Conservation (phyloP, 345 rosid genomes). For the Garcia nutans region DNA sequence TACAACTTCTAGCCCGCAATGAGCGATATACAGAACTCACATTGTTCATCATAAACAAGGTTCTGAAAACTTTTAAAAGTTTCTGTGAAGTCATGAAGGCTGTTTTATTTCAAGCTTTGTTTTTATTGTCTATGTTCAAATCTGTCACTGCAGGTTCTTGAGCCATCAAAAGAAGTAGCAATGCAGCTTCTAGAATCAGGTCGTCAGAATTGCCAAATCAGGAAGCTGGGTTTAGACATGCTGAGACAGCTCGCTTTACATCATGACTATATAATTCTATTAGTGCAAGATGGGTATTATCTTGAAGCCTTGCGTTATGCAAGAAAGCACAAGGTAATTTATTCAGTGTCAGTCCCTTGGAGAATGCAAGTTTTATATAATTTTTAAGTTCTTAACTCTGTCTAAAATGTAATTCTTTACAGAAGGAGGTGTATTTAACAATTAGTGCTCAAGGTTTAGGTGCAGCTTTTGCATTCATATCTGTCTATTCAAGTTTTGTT, state of each 20-base stretch:
- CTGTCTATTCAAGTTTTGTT: background rate
- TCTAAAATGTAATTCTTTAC: background rate
- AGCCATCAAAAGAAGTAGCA: conserved; percentile 96
- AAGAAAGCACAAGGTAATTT: conserved; percentile 79
- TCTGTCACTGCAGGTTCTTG: conserved; percentile 66
- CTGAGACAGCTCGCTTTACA: conserved; percentile 85
- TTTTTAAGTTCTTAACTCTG: background rate
- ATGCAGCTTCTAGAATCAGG: conserved; percentile 83
- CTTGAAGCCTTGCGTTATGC: conserved; percentile 87
- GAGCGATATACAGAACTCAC: conserved; percentile 77
- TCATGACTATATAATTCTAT: conserved; percentile 68
- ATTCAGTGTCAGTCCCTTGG: background rate
- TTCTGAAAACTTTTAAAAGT: conserved; percentile 21
- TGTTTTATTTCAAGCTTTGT: background rate
- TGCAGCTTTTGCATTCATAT: background rate
- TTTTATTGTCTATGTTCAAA: conserved; percentile 6
- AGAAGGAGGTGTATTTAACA: background rate
- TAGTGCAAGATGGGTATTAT: conserved; percentile 87
- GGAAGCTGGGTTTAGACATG: conserved; percentile 94
- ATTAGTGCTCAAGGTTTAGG: background rate
- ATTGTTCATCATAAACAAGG: conserved; percentile 79
- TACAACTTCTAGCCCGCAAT: conserved; percentile 65
- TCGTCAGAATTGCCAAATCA: conserved; percentile 54
- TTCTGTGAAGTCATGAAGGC: background rate
- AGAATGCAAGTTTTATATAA: background rate